These are phyloP conservation scores for Musa itinerans DNA, from an alignment of 176 grass and related monocot species.

Conservation along the genomic window DNA sequence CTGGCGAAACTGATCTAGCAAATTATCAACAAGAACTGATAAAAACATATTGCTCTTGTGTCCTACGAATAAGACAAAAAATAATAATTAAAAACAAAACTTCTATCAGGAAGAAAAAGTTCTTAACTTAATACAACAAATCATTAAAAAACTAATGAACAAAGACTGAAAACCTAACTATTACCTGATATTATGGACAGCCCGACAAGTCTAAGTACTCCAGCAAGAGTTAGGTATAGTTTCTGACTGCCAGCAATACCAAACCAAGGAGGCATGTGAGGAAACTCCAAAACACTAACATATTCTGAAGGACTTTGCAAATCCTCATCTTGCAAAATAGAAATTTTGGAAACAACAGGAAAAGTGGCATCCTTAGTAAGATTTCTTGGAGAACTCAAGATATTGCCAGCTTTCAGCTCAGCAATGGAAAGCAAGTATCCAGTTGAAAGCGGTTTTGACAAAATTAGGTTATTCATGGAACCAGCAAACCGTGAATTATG, in stretches of 20 bases:
- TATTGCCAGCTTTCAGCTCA: conserved; percentile 59
- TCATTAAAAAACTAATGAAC: not conserved
- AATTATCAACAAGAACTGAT: conserved; percentile 66
- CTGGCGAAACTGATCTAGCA: conserved; percentile 67
- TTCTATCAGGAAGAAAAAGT: not conserved
- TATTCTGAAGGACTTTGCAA: conserved; percentile 19
- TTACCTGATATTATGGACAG: conserved; percentile 60
- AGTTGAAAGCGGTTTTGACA: conserved; percentile 68
- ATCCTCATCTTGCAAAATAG: conserved; percentile 46
- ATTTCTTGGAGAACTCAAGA: conserved; percentile 33
- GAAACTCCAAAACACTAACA: conserved; percentile 44
- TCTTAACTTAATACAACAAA: not conserved
- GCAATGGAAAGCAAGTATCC: conserved; percentile 85
- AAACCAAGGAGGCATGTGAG: conserved; percentile 93
- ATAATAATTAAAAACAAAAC: conserved; percentile 6
- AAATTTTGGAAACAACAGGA: conserved; percentile 39
- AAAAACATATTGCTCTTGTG: conserved; percentile 38
- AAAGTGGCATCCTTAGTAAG: conserved; percentile 29
- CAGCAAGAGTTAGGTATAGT: conserved; percentile 64
- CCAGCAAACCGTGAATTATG: conserved; percentile 75
- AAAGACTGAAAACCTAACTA: conserved; percentile 14
- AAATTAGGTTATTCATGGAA: conserved; percentile 76
- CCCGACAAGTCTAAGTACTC: conserved; percentile 74
- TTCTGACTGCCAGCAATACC: conserved; percentile 47
- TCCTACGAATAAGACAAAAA: conserved; percentile 38